Base-by-base conservation (phyloP, 768 basidiomycete species). In the Infundibulicybe gibba region DNA sequence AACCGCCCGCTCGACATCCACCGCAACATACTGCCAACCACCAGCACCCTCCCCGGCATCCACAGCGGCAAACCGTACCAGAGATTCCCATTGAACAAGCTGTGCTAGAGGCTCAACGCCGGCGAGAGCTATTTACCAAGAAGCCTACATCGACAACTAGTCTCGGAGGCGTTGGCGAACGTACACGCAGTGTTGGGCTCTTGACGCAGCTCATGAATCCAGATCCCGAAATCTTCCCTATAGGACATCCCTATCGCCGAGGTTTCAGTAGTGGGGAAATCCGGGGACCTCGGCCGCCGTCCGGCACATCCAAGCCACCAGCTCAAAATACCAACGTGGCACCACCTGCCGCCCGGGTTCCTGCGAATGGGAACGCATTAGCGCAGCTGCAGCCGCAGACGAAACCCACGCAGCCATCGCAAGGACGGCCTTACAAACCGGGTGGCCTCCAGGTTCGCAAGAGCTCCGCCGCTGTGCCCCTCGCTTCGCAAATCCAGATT, bases 201-300 rank as follows among this genome's bases (percentile, higher is more conserved):
- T 65, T 90, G 45, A 79, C 79, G 20, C 80, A 80, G 61, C 64
- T 91, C 37, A 72, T 91, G 72, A 83, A 90, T 52, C 89, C 88
- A 0, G 77, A 85, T 56, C 82, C 83, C 15, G 57, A 68, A 11
- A 66, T 80, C 25, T 76, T 87, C 56, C 83, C 84, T 5, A 61
- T 64, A 1, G 74, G 68, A 34, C 84, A 83, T 60, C 79, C 83
- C 2, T 84, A 81, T 62, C 70, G 79, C 49, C 62, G 70, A 13
- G 79, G 69, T 14, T 75, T 71, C 47, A 71, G 74, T 48, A 64
- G 60, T 14, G 74, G 77, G 15, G 76, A 81, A 54, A 69, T 85
- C 41, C 65, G 61, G 48, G 45, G 12, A 50, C 42, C 48, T 20
- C 44, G 42, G 43, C 54, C 61, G 38, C 48, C 57, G 15, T 15